Conservation (phyloP, 2,329 filamentous ascomycete genomes). For the Trematosphaeria pertusa region DNA sequence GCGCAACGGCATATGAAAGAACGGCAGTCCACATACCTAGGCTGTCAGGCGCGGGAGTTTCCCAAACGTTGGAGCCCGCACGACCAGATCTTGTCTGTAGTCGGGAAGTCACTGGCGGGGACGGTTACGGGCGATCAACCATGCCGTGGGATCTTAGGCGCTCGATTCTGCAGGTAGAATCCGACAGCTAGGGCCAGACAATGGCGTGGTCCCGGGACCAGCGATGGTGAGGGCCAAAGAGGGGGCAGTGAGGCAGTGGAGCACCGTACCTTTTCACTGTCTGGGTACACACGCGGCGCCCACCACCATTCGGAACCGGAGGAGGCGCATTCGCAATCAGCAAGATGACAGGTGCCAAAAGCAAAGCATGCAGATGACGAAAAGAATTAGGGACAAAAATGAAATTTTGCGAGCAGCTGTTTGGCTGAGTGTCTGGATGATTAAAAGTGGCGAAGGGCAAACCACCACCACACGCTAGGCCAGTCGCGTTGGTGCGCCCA, state of each 20-base stretch:
- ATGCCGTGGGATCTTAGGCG: conserved; percentile 40
- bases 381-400: conserved; percentile 40
- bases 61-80: conserved; percentile 47
- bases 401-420: conserved; percentile 41
- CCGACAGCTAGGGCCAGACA: conserved; percentile 36
- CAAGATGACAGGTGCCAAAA: conserved; percentile 37
- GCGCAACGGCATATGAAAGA: conserved; percentile 28
- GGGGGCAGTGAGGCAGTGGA: conserved; percentile 32
- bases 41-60: conserved; percentile 34
- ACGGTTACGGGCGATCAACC: conserved; percentile 42
- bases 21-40: conserved; percentile 36
- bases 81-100: conserved; percentile 36
- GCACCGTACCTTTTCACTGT: conserved; percentile 29
- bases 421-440: conserved; percentile 44
- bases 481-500: conserved; percentile 33
- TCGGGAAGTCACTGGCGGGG: conserved; percentile 41
- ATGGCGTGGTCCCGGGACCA: conserved; percentile 27
- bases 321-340: conserved; percentile 36
- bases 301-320: conserved; percentile 21
- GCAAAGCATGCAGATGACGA: conserved; percentile 37
- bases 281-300: conserved; percentile 34
- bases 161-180: conserved; percentile 34
- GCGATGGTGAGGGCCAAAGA: conserved; percentile 23
- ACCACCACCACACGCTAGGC: conserved; percentile 36
- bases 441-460: conserved; percentile 48